Evolutionary conservation across 2,329 filamentous ascomycete genomes (phyloP), one percentile per base, ranked within the genome.

Genomic region (Parafenestella ontariensis): DNA sequence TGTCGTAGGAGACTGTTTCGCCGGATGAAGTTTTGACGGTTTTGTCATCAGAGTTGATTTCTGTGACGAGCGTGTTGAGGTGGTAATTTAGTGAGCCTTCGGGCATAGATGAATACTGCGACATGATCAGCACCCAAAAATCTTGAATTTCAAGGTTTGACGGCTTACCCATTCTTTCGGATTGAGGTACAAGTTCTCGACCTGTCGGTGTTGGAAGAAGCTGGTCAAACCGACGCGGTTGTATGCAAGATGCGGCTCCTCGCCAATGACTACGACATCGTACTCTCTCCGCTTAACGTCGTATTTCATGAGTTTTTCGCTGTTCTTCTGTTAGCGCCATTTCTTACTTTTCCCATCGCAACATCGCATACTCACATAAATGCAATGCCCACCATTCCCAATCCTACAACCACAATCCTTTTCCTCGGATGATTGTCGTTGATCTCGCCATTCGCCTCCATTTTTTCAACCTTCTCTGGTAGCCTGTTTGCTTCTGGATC

Each of bases 311-410:
- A 96, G 77, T 76, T 96, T 96, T 76, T 96, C 92, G 66, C 92
- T 96, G 65, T 5, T 60, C 2, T 2, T 13, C 0, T 5, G 15
- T 61, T n/a, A 66, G 56, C 20, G 10, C 15, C 7, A 26, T 2
- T 20, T 6, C 5, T 44, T 44, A 33, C 21, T 29, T 2, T 7
- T 26, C 11, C 13, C 15, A 13, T 24, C 1, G 2, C 8, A 5
- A 10, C 3, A 3, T 18, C 11, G 15, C 10, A 15, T 8, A 81
- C 89, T 82, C 78, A 94, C 90, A 96, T 91, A 73, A 96, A 94
- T 37, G 90, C 88, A 64, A 95, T 89, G 34, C 89, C 91, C 40
- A 96, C 92, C 93, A 97, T 97, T 2, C 92, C 92, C 76, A 96
- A 77, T 9, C 92, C 92, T 34, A 96, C 91, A 33, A 96, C 87